phyloP scores from a whole-genome alignment of 2,329 filamentous ascomycete genomes.

The Esteya vermicola region DNA sequence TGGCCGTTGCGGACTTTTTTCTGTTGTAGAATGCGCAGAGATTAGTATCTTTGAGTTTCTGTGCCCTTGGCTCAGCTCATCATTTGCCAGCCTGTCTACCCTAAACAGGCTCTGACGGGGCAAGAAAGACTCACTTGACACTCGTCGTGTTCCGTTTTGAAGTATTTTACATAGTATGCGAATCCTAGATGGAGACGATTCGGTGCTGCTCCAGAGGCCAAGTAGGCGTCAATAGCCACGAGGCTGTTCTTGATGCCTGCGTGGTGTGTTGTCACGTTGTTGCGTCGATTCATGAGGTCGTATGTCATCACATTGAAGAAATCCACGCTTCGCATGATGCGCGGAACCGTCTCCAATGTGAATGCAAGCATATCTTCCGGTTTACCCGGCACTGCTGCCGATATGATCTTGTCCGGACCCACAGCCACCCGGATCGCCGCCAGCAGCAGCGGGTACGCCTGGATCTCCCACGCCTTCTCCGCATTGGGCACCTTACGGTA shows the following conservation, averaged over 20 bases:
- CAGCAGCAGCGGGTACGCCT: constrained; percentile 47
- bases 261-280: constrained; percentile 50
- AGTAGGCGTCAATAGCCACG: constrained; percentile 42
- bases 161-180: constrained; percentile 57
- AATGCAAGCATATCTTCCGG: constrained; percentile 55
- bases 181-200: constrained; percentile 51
- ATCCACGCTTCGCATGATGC: constrained; percentile 46
- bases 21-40: no score
- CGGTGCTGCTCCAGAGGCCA: constrained; percentile 38
- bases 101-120: no score
- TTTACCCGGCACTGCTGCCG: constrained; percentile 52
- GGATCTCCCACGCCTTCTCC: constrained; percentile 43
- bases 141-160: constrained; percentile 33
- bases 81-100: no score
- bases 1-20: not conserved
- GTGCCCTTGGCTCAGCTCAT: no score
- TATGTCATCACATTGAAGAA: constrained; percentile 62
- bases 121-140: constrained; percentile 13
- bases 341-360: constrained; percentile 37
- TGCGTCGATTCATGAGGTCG: constrained; percentile 61
- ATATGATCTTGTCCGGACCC: constrained; percentile 43
- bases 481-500: constrained; percentile 49
- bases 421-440: constrained; percentile 42
- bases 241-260: constrained; percentile 40
- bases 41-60: no score